Base-by-base conservation (phyloP, 2,329 filamentous ascomycete species). In the Grosmannia serpens region DNA sequence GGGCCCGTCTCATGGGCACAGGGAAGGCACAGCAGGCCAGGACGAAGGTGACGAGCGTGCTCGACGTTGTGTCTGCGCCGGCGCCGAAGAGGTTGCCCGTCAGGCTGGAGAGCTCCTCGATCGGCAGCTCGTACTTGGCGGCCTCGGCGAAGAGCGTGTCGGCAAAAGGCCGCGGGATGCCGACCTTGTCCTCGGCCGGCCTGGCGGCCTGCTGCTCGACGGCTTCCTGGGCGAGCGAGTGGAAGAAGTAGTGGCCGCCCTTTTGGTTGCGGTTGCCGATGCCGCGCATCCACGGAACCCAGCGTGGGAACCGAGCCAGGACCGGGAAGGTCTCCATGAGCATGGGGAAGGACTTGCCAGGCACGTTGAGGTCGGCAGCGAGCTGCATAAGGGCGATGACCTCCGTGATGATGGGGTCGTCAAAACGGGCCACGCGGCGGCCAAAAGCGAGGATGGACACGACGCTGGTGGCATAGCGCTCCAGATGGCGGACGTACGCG, bases 321-420 rank as follows among this genome's bases (percentile, higher is more conserved):
- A 74, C 66, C 1, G 77, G 77, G 58, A 81, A 81, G 0, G 78
- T 81, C 65, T 82, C 79, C 71, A 83, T 74, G 31, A 83, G 67
- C 77, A 77, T 81, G 27, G 77, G 80, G 63, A 80, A 82, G 0
- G 69, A 75, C 65, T 80, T 80, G 10, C 77, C 76, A 0, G 77
- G 74, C 53, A 79, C 77, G 62, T 77, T 79, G 26, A 83, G 69
- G 58, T 81, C 79, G 2, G 79, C 80, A 1, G 80, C 79, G 57
- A 79, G 73, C 59, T 84, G 77, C 74, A 83, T 78, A 35, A 80
- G 70, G 0, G 78, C 75, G 59, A 83, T 78, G n/a, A 80, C 81
- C 64, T 83, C 80, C 3, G 79, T 80, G 60, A 83, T 78, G 64
- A 81, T 81, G 5, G 80, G 79, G 62, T 84, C 80, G 20, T 76